These are phyloP conservation scores for Colletotrichum incanum DNA, from an alignment of 2,329 filamentous ascomycete species.

Conservation along the genomic window DNA sequence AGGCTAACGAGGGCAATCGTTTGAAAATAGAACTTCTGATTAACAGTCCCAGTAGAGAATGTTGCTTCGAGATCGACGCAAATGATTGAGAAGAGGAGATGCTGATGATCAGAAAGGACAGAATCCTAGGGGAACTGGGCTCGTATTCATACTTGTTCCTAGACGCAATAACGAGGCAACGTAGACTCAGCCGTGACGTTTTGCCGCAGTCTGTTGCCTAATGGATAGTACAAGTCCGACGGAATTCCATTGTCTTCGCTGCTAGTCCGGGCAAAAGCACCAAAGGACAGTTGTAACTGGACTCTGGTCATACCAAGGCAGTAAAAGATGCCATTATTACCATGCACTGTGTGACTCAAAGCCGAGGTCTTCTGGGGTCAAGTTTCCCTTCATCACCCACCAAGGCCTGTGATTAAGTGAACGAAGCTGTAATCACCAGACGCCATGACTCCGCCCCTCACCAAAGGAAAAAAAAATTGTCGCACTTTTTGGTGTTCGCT, in stretches of 20 bases:
- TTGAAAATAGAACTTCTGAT: too few species aligned
- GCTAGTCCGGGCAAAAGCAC: background rate
- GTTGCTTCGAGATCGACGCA: background rate
- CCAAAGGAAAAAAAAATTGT: too few species aligned
- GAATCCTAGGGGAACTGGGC: background rate
- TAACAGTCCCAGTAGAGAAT: background rate
- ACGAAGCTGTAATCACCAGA: background rate
- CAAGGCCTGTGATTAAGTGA: background rate
- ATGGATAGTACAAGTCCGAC: background rate
- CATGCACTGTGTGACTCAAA: background rate
- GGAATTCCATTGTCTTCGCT: constrained; percentile 4
- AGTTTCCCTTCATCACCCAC: background rate
- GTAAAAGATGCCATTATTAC: background rate
- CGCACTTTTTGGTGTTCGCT: background rate
- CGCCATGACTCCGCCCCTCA: background rate
- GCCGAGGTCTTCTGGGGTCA: background rate
- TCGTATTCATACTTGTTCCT: constrained; percentile 1
- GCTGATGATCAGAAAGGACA: background rate
- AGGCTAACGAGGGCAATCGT: background rate
- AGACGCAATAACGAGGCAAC: background rate
- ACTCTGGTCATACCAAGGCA: too few species aligned
- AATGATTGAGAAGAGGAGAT: background rate
- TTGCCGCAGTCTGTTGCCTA: constrained; percentile 8
- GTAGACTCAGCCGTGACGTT: background rate
- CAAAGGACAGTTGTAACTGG: background rate